phyloP scores from a whole-genome alignment of 495 filamentous ascomycete genomes.

The Clavariopsis aquatica region DNA sequence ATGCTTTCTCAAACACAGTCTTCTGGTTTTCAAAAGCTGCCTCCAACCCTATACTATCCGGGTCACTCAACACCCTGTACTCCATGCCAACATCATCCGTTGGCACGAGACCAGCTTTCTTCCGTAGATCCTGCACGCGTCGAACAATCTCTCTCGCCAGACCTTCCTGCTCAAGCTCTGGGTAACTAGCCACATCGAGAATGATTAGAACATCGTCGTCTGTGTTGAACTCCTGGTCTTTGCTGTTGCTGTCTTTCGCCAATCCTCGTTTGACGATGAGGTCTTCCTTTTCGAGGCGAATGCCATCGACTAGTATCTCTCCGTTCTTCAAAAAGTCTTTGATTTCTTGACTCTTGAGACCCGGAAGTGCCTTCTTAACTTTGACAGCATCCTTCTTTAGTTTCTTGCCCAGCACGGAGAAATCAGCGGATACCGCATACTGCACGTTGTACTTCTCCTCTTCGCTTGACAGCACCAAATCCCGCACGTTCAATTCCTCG shows the following conservation, averaged over 20 bases:
- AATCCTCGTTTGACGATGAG: conserved; percentile 80
- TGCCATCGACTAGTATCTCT: conserved; percentile 78
- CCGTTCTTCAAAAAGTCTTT: conserved; percentile 68
- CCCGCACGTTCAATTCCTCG: conserved; percentile 86
- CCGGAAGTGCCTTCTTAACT: conserved; percentile 87
- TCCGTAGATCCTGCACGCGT: conserved; percentile 75
- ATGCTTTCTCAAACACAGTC: conserved; percentile 71
- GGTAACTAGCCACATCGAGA: conserved; percentile 71
- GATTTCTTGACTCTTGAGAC: conserved; percentile 75
- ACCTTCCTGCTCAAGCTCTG: conserved; percentile 73
- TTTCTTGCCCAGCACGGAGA: conserved; percentile 94
- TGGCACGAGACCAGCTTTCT: conserved; percentile 75
- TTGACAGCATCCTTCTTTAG: conserved; percentile 87
- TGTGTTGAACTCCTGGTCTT: conserved; percentile 78
- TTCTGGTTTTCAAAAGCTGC: conserved; percentile 71
- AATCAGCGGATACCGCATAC: conserved; percentile 85
- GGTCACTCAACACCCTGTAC: conserved; percentile 73
- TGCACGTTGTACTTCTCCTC: conserved; percentile 89
- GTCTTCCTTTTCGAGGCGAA: conserved; percentile 76
- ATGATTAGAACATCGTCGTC: conserved; percentile 82
- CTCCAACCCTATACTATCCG: conserved; percentile 72
- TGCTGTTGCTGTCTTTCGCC: conserved; percentile 64
- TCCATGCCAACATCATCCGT: conserved; percentile 88
- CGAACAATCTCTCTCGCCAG: conserved; percentile 81
- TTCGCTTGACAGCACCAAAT: conserved; percentile 81